Base-by-base conservation (phyloP, 2,329 filamentous ascomycete species). In the Polychaeton citri region DNA sequence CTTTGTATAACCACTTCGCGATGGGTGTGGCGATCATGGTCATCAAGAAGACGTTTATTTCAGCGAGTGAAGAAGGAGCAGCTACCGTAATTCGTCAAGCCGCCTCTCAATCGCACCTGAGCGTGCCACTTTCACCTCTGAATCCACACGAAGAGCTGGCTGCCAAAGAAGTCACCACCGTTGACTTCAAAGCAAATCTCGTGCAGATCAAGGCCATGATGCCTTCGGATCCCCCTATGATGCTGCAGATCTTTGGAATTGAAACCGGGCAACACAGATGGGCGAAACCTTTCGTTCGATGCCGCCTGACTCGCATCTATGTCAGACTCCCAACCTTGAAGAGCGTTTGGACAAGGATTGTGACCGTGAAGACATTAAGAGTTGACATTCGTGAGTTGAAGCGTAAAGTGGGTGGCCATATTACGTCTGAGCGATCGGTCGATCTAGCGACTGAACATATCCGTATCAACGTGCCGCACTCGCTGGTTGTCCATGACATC, bases 1-100 rank as follows among this genome's bases (percentile, higher is more conserved):
- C 92, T 1, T 71, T 98, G 0, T 94, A 92, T 56, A 79, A 87
- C 3, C 87, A 94, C 54, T 98, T 95, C 53, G 81, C 87, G 1
- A 70, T 92, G 18, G 82, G 85, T 1, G 76, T 96, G 40, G 90
- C 88, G 6, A 64, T 72, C 17, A 78, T 77, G 53, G 83, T 92
- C 2, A 58, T 98, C 17, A 56, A 52, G 32, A 58, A 58, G 31
- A 66, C 65, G 0, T 64, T 68, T 36, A 50, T 55, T 34, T 10
- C 12, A 4, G 30, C 10, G 12, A 10, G 18, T 10, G 12, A 10
- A 13, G 30, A 32, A 10, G 17, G 18, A 16, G 12, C 13, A 10
- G 10, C 13, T 12, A 16, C 10, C 12, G 10, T 16, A 3, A 17
- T 5, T 10, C 12, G 12, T 10, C 10, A 32, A 17, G 12, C 13